phyloP scores from a whole-genome alignment of 2,329 filamentous ascomycete species.

The Scytalidium sp. region DNA sequence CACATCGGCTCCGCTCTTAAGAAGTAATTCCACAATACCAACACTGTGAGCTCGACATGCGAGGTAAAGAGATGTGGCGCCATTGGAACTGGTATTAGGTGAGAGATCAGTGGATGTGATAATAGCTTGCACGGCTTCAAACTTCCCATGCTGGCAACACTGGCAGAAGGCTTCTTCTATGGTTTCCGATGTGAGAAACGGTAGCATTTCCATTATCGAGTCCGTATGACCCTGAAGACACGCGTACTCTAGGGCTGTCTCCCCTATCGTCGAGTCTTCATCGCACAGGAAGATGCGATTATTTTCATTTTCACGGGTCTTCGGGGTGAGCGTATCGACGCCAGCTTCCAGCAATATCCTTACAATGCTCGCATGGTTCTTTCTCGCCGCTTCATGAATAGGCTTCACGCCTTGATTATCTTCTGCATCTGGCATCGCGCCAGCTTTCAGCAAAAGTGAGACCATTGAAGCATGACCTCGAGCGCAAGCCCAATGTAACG shows the following conservation, averaged over 20 bases:
- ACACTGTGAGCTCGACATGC: conserved; percentile 7
- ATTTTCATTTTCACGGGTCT: conserved; percentile 16
- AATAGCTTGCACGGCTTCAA: conserved; percentile 10
- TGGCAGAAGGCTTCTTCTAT: conserved; percentile 13
- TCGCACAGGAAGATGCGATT: conserved; percentile 4
- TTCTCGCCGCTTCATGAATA: conserved; percentile 31
- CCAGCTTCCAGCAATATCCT: conserved; percentile 32
- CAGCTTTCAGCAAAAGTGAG: conserved; percentile 1
- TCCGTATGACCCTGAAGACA: conserved; percentile 22
- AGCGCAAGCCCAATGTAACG: conserved; percentile 3
- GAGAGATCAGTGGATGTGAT: conserved; percentile 6
- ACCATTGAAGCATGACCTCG: conserved; percentile 2
- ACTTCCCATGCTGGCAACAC: conserved; percentile 12
- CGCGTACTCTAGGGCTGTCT: conserved; percentile 30
- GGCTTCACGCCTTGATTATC: conserved; percentile 28
- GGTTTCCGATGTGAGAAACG: conserved; percentile 8
- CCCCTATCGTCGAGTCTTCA: conserved; percentile 10
- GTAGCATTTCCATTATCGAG: conserved; percentile 10
- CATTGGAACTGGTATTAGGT: conserved; percentile 9
- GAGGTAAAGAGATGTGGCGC: conserved; percentile 13
- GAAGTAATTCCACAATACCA: conserved; percentile 5
- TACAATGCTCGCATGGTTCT: conserved; percentile 27
- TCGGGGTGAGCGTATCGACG: conserved; percentile 28
- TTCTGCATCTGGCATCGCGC: conserved; percentile 10
- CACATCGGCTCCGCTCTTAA: conserved; percentile 5